A percentile compares a stretch with the other conserved stretches of the same genome.
Evolutionary conservation across 345 rosid genomes (phyloP).

Genomic region (Sisymbrium altissimum): DNA sequence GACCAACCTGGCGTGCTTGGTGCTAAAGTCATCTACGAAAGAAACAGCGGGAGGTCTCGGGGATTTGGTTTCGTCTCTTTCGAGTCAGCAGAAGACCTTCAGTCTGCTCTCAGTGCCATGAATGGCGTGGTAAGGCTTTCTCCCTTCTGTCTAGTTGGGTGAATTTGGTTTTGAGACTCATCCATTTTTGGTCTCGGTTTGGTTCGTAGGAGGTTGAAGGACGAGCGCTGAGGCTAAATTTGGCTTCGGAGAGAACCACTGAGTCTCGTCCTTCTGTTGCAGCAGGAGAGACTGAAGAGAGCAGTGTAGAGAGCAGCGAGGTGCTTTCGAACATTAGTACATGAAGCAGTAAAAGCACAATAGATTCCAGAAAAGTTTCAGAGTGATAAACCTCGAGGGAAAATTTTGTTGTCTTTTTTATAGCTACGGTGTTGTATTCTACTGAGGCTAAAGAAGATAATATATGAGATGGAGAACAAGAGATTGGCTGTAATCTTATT

Average conservation of each 20-base stretch:
- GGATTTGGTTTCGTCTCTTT: slow-evolving; percentile 91
- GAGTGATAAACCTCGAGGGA: neutral
- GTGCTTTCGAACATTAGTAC: slow-evolving; percentile 47
- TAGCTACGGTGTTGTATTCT: neutral
- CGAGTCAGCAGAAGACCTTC: slow-evolving; percentile 58
- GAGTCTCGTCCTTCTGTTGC: slow-evolving; percentile 19
- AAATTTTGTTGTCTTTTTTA: slow-evolving; percentile 5
- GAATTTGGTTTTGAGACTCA: slow-evolving; percentile 2
- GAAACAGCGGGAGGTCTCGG: slow-evolving; percentile 70
- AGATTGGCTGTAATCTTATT: neutral
- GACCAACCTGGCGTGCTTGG: slow-evolving; percentile 68
- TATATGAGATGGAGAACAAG: slow-evolving; percentile 21
- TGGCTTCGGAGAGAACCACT: slow-evolving; percentile 57
- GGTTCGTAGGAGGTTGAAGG: slow-evolving; percentile 81
- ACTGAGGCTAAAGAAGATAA: slow-evolving; percentile 8
- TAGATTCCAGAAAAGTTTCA: neutral
- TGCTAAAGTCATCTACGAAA: slow-evolving; percentile 76
- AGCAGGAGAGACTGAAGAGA: slow-evolving; percentile 25
- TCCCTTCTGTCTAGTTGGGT: neutral
- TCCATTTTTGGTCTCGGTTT: neutral
- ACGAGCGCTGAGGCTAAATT: slow-evolving; percentile 67
- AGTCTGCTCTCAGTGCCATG: slow-evolving; percentile 59
- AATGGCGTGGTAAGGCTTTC: slow-evolving; percentile 67
- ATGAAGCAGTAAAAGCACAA: slow-evolving; percentile 27
- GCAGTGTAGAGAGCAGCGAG: slow-evolving; percentile 42